A percentile compares a stretch with the other conserved stretches of the same genome.
Evolutionary conservation across 345 rosid genomes (phyloP).

Genomic region (Sonneratia alba): DNA sequence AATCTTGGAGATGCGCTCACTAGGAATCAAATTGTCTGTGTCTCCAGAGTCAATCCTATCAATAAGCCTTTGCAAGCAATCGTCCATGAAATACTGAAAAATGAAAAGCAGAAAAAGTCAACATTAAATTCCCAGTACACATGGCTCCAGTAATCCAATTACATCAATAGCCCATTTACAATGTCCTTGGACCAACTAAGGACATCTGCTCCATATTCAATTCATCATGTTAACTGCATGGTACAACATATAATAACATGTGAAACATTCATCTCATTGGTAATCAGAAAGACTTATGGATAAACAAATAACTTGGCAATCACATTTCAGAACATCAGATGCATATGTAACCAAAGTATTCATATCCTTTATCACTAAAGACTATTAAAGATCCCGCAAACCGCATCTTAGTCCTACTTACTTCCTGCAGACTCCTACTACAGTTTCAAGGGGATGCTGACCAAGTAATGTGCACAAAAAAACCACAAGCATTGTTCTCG

Average conservation of each 20-base stretch:
- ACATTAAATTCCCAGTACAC: background rate
- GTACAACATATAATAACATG: background rate
- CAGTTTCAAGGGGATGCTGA: background rate
- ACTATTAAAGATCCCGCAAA: background rate
- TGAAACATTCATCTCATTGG: background rate
- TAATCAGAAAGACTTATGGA: background rate
- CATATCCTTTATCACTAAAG: background rate
- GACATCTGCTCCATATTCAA: background rate
- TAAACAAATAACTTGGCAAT: background rate
- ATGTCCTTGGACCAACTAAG: background rate
- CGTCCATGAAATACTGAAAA: constrained; percentile 82
- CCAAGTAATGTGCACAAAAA: background rate
- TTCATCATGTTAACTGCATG: background rate
- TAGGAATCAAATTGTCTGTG: constrained; percentile 48
- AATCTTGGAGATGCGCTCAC: constrained; percentile 62
- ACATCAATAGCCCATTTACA: background rate
- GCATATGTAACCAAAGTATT: background rate
- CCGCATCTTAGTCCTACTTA: background rate
- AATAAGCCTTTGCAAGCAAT: constrained; percentile 63
- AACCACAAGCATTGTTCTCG: background rate
- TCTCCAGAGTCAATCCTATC: constrained; percentile 58
- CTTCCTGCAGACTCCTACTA: background rate
- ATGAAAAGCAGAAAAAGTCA: constrained; percentile 11
- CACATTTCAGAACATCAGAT: background rate
- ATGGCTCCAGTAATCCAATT: background rate